Evolutionary conservation across 192 early-diverging fungal species (phyloP).

Genomic region (Coemansia sp.): DNA sequence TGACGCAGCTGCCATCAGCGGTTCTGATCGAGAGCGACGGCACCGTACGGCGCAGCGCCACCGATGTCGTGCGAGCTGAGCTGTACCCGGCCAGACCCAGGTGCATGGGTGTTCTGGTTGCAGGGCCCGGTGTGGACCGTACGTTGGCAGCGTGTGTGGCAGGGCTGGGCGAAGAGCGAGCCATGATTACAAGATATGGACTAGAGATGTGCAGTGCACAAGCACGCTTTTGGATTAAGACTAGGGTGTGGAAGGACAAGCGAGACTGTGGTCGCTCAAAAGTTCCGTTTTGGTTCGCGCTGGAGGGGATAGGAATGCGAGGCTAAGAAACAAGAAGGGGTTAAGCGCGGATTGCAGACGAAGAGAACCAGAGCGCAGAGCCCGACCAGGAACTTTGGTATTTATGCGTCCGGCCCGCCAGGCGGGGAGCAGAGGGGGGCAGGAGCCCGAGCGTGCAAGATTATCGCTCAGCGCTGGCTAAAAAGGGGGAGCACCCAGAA

Average conservation of each 20-base stretch:
- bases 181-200: conserved; percentile 17
- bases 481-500: conserved; percentile 12
- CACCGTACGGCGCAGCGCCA: neutral
- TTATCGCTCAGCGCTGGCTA: conserved; percentile 34
- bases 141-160: neutral
- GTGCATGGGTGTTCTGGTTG: conserved; percentile 27
- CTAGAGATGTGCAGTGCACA: conserved; percentile 4
- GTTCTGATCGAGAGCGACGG: conserved; percentile 38
- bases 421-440: conserved; percentile 29
- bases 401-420: conserved; percentile 36
- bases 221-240: conserved; percentile 1
- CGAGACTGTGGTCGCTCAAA: neutral
- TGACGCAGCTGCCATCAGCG: conserved; percentile 33
- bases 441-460: conserved; percentile 53
- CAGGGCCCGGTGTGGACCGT: conserved; percentile 26
- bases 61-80: neutral
- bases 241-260: neutral
- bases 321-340: conserved; percentile 5
- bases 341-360: conserved; percentile 11
- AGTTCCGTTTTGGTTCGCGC: conserved; percentile 1
- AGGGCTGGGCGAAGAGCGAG: conserved; percentile 29
- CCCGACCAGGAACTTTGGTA: conserved; percentile 46
- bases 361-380: conserved; percentile 4
- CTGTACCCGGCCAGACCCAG: conserved; percentile 2
- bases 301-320: conserved; percentile 8